Evolutionary conservation across 2,329 filamentous ascomycete genomes (phyloP).

Genomic region (Neurospora sp.): DNA sequence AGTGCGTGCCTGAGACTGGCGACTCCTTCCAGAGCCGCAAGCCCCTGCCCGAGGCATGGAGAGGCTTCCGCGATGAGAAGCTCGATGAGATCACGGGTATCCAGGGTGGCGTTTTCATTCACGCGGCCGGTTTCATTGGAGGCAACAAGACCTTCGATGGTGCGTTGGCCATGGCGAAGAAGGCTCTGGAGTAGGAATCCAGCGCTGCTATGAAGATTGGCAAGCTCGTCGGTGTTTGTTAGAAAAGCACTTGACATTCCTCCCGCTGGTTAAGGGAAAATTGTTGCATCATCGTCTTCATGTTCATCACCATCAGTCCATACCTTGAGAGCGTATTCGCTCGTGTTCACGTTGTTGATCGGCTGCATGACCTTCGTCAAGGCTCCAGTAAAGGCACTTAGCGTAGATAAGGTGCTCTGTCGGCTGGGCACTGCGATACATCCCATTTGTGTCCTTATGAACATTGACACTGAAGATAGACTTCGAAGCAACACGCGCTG

Average conservation of each 20-base stretch:
- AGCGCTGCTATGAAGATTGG: not conserved
- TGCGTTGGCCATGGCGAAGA: conserved; percentile 73
- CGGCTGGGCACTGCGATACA: not conserved
- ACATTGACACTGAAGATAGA: not conserved
- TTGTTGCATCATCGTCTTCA: not conserved
- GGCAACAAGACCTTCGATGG: conserved; percentile 90
- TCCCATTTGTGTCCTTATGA: not conserved
- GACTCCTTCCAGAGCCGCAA: conserved; percentile 89
- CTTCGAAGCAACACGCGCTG: not conserved
- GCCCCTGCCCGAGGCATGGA: conserved; percentile 82
- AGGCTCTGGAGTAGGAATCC: conserved; percentile 44
- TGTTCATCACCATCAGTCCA: not conserved
- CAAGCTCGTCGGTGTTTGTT: not conserved
- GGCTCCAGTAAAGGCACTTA: not conserved
- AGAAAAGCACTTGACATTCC: not conserved
- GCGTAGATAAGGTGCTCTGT: not conserved
- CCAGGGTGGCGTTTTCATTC: conserved; percentile 77
- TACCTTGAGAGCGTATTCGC: not conserved
- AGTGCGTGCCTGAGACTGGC: conserved; percentile 75
- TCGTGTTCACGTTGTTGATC: not conserved
- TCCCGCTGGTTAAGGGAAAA: not conserved
- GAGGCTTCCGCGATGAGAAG: conserved; percentile 78
- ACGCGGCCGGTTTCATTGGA: conserved; percentile 91
- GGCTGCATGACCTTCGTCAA: not conserved
- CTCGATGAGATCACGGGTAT: conserved; percentile 63